These are phyloP conservation scores for Voacanga thouarsii DNA, from an alignment of 257 asterid genomes.

Conservation along the genomic window DNA sequence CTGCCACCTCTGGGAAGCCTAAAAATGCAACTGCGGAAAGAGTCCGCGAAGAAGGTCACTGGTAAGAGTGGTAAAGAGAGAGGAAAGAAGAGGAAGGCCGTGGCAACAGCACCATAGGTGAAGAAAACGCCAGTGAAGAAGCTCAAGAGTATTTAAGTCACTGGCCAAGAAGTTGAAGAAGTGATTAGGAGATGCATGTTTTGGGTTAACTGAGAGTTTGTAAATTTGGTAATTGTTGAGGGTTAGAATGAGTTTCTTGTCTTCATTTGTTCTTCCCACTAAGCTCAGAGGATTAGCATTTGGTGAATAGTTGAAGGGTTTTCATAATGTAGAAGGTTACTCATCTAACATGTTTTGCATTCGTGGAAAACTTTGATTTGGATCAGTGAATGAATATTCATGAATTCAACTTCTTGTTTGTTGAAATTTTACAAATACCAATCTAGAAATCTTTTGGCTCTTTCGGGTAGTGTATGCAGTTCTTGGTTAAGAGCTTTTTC, in stretches of 20 bases:
- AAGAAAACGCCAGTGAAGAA: conserved; percentile 25
- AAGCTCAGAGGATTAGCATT: not conserved
- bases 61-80: not conserved
- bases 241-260: not conserved
- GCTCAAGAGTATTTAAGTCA: conserved; percentile 14
- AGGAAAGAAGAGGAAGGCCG: conserved; percentile 13
- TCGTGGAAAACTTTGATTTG: not conserved
- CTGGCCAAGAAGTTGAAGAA: conserved; percentile 27
- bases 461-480: too few relatives aligned
- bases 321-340: not conserved
- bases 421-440: too few relatives aligned
- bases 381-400: too few relatives aligned
- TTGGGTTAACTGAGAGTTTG: not conserved
- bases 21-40: not conserved
- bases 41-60: not conserved
- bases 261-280: not conserved
- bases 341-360: not conserved
- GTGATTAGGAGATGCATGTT: not conserved
- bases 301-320: not conserved
- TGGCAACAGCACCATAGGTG: not conserved
- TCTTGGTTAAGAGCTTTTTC: too few relatives aligned
- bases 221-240: not conserved
- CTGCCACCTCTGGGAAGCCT: conserved; percentile 1
- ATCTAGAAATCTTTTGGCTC: too few relatives aligned
- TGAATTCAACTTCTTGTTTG: not conserved